phyloP scores from a whole-genome alignment of 768 basidiomycete genomes.

The Boletus pseudopeckii region DNA sequence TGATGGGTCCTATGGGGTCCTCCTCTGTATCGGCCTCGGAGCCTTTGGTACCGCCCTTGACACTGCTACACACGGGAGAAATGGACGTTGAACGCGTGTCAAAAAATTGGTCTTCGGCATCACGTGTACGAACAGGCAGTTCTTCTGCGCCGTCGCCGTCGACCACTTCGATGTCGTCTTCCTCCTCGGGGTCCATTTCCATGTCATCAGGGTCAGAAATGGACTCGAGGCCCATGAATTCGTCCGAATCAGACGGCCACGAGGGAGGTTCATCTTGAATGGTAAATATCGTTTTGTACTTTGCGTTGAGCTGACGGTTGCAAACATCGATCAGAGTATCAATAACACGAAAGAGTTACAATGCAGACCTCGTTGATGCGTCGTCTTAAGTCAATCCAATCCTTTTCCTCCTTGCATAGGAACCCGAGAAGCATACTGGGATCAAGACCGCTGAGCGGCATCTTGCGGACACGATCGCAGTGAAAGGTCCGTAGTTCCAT shows the following conservation, averaged over 20 bases:
- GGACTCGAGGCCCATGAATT: conserved; percentile 71
- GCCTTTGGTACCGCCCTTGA: conserved; percentile 39
- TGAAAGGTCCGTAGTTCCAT: conserved; percentile 87
- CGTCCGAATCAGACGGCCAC: conserved; percentile 76
- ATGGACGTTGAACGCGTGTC: conserved; percentile 49
- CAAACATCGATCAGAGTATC: conserved; percentile 6
- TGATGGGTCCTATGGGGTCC: conserved; percentile 66
- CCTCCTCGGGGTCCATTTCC: conserved; percentile 53
- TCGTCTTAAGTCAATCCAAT: conserved; percentile 79
- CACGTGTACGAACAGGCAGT: conserved; percentile 25
- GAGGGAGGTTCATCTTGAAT: conserved; percentile 85
- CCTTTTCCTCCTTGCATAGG: conserved; percentile 73
- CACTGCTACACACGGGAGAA: conserved; percentile 39
- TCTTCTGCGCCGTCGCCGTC: conserved; percentile 28
- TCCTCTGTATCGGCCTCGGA: conserved; percentile 70
- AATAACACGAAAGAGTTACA: neutral
- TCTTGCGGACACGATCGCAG: conserved; percentile 94
- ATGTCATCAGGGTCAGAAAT: conserved; percentile 77
- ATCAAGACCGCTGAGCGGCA: conserved; percentile 86
- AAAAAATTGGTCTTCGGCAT: conserved; percentile 48
- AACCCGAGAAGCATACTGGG: conserved; percentile 98
- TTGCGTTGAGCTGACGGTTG: conserved; percentile 31
- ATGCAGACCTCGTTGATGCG: conserved; percentile 68
- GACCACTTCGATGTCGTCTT: conserved; percentile 38
- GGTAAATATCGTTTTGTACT: conserved; percentile 74